A percentile compares a stretch with the other conserved stretches of the same genome.
These are phyloP conservation scores for Malbranchea zuffiana DNA, from an alignment of 2,329 filamentous ascomycete species.

Conservation along the genomic window DNA sequence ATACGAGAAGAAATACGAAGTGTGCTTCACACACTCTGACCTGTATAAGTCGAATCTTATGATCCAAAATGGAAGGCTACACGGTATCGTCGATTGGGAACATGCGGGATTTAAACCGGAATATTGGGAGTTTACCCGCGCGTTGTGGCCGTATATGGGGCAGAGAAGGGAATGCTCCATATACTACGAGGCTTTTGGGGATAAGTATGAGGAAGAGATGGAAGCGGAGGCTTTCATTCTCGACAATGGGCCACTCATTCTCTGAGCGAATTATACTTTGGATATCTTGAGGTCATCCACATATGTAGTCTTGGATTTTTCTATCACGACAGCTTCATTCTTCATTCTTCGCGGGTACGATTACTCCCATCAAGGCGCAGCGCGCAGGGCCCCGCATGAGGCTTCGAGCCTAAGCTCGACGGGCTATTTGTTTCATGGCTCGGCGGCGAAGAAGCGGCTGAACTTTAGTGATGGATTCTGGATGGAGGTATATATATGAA, in stretches of 20 bases:
- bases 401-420: no score
- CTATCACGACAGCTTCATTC: no score
- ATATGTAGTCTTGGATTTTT: background rate
- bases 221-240: slow-evolving; percentile 10
- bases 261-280: background rate
- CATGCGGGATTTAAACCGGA: slow-evolving; percentile 12
- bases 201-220: slow-evolving; percentile 11
- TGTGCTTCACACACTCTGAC: slow-evolving; percentile 14
- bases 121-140: slow-evolving; percentile 13
- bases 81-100: slow-evolving; percentile 13
- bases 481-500: no score
- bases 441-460: no score
- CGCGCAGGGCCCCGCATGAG: no score
- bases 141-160: slow-evolving; percentile 7
- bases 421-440: no score
- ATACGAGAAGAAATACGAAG: slow-evolving; percentile 12
- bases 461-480: no score
- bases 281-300: background rate
- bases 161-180: background rate
- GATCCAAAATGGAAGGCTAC: slow-evolving; percentile 7
- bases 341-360: no score
- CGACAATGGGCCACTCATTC: slow-evolving; percentile 1
- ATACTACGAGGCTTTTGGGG: slow-evolving; percentile 8
- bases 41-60: slow-evolving; percentile 12
- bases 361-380: no score